A percentile compares a stretch with the other conserved stretches of the same genome.
These are phyloP conservation scores for Myxozyma vanderwaltii DNA, from an alignment of 805 yeast species.

Conservation along the genomic window DNA sequence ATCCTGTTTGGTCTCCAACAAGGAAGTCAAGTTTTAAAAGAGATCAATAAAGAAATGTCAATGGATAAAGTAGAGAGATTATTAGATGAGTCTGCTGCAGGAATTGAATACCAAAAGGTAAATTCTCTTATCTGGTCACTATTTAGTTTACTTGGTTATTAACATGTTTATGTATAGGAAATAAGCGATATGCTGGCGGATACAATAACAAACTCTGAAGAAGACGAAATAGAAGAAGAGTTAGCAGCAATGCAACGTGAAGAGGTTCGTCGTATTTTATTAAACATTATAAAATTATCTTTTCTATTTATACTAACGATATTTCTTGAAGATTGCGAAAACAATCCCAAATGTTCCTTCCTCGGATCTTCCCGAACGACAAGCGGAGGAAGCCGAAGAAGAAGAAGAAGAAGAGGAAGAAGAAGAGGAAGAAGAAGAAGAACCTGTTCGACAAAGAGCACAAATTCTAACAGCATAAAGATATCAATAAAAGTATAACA, in stretches of 20 bases:
- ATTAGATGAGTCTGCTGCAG: constrained; percentile 83
- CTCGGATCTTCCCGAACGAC: constrained; percentile 30
- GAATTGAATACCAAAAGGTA: constrained; percentile 68
- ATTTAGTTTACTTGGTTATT: constrained; percentile 4
- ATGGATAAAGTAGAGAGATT: constrained; percentile 77
- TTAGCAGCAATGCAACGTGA: constrained; percentile 40
- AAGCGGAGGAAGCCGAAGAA: constrained; percentile 34
- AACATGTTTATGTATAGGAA: constrained; percentile 36
- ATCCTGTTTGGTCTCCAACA: constrained; percentile 76
- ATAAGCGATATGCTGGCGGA: constrained; percentile 44
- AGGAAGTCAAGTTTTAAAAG: constrained; percentile 76
- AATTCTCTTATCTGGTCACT: constrained; percentile 39
- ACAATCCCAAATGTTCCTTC: constrained; percentile 22
- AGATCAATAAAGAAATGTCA: constrained; percentile 75
- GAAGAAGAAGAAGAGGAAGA: constrained; percentile 34
- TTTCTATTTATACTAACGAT: constrained; percentile 7
- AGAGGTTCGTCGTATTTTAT: constrained; percentile 31
- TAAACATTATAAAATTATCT: constrained; percentile 13
- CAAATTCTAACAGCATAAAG: not conserved
- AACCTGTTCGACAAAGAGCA: constrained; percentile 27
- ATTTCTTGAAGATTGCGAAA: constrained; percentile 18
- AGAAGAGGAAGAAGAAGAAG: constrained; percentile 30
- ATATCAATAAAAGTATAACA: too few species aligned
- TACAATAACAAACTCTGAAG: constrained; percentile 45
- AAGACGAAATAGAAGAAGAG: constrained; percentile 41